Base-by-base conservation (phyloP, 257 asterid genomes). In the Striga asiatica region DNA sequence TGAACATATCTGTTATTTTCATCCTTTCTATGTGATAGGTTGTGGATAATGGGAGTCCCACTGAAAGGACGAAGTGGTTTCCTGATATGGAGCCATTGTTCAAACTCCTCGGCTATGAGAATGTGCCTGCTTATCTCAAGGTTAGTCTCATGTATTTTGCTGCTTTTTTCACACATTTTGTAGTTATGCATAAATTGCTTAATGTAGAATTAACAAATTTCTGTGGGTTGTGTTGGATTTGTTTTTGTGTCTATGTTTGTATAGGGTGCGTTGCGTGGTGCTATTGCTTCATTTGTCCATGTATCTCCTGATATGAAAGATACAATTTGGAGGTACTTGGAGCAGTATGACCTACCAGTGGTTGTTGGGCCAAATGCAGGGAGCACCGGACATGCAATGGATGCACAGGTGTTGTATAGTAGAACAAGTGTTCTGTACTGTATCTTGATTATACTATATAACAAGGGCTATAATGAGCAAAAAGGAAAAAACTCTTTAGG, bases 51-150 rank as follows among this genome's bases (percentile, higher is more conserved):
- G 97, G 95, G 51, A 79, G 74, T 68, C 86, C 94, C 45, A 17
- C 59, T 55, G 95, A 88, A 64, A 69, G 89, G 71, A 92, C 79
- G 81, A 85, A 81, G 68, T 92, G 99, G 99, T 88, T 92, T 74
- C 76, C 91, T 24, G 95, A 92, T 65, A 92, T 84, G 34, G 94
- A 92, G 75, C 97, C 97, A 56, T 70, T 92, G 71, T 92, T 92
- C 82, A 92, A 92, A 75, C 94, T 92, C 62, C 97, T 88, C 54
- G 71, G 97, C 65, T 92, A 81, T 64, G 99, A 92, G 77, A 92
- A 88, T 56, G 94, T 92, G 70, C 99, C 97, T 67, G 93, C 99
- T 51, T 92, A 84, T 79, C 94, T 92, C 61, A 92, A 92, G 99
- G 99, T 81, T 66, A 59, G 35, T 50, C 56, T n/a, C 58, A 35